A percentile compares a stretch with the other conserved stretches of the same genome.
phyloP scores from a whole-genome alignment of 2,329 filamentous ascomycete species.

The Alternaria brassicicola region DNA sequence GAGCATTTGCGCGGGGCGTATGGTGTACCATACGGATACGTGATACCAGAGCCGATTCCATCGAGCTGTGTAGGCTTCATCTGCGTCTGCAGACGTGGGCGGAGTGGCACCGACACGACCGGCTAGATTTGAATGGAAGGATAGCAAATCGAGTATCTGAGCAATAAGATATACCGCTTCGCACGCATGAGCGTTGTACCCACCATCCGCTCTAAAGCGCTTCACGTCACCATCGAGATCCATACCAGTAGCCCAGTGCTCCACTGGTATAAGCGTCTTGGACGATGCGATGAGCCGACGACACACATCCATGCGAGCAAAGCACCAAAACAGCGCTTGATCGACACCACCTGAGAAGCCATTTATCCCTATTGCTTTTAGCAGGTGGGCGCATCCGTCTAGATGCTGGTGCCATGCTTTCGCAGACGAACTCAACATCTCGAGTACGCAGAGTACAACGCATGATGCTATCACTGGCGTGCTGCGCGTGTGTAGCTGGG shows the following conservation, averaged over 20 bases:
- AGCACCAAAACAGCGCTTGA: conserved; percentile 65
- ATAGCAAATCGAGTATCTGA: conserved; percentile 48
- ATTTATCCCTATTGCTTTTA: conserved; percentile 58
- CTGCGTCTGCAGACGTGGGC: neutral
- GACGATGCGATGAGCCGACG: conserved; percentile 62
- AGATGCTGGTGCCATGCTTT: conserved; percentile 62
- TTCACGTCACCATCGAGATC: conserved; percentile 46
- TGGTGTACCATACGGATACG: conserved; percentile 41
- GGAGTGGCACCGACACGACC: conserved; percentile 20
- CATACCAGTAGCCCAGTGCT: conserved; percentile 56
- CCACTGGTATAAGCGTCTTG: conserved; percentile 57
- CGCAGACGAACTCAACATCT: conserved; percentile 57
- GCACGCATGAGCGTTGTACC: conserved; percentile 64
- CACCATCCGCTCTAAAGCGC: conserved; percentile 48
- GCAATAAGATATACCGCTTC: conserved; percentile 64
- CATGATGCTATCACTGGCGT: conserved; percentile 56
- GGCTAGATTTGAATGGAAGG: conserved; percentile 26
- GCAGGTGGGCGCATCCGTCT: conserved; percentile 62
- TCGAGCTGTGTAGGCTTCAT: conserved; percentile 7
- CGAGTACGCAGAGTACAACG: conserved; percentile 56
- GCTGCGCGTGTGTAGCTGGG: conserved; percentile 53
- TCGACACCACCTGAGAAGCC: conserved; percentile 59
- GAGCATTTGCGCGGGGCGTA: conserved; percentile 32
- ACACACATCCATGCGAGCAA: conserved; percentile 64
- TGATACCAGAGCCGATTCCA: conserved; percentile 44